phyloP scores from a whole-genome alignment of 257 asterid genomes.

The Apocynum venetum region DNA sequence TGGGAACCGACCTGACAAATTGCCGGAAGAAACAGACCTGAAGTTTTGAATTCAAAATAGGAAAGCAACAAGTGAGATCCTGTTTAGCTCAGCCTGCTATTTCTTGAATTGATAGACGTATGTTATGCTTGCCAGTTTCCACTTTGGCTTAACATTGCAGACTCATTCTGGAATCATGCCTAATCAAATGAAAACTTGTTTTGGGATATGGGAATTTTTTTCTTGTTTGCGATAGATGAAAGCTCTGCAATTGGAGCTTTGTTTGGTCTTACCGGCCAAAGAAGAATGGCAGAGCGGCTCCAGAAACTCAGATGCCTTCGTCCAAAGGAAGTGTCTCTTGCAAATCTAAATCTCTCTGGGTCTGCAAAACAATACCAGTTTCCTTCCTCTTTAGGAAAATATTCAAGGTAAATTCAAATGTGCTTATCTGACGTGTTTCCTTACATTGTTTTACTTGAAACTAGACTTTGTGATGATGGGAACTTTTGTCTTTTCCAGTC shows the following conservation, averaged over 20 bases:
- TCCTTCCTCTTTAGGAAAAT: background rate
- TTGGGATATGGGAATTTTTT: background rate
- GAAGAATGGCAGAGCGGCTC: slow-evolving; percentile 43
- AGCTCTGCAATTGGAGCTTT: background rate
- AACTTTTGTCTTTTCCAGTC: background rate
- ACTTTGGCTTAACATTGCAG: background rate
- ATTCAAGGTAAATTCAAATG: background rate
- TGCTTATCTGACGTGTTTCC: background rate
- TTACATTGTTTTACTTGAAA: background rate
- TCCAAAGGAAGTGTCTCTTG: slow-evolving; percentile 63
- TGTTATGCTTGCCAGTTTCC: background rate
- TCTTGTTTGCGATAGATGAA: background rate
- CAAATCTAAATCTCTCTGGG: slow-evolving; percentile 53
- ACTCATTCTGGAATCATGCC: background rate
- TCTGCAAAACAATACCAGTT: slow-evolving; percentile 25
- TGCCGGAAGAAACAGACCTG: slow-evolving; percentile 68
- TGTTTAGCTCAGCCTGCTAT: background rate
- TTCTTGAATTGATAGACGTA: background rate
- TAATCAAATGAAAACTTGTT: background rate
- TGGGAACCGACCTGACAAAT: slow-evolving; percentile 48
- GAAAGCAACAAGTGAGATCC: background rate
- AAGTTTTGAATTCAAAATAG: background rate
- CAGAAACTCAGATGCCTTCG: slow-evolving; percentile 55
- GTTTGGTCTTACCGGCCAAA: slow-evolving; percentile 37
- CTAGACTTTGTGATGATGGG: background rate